Evolutionary conservation across 768 basidiomycete genomes (phyloP), one percentile per base, ranked within the genome.

Genomic region (Pleurotus giganteus): DNA sequence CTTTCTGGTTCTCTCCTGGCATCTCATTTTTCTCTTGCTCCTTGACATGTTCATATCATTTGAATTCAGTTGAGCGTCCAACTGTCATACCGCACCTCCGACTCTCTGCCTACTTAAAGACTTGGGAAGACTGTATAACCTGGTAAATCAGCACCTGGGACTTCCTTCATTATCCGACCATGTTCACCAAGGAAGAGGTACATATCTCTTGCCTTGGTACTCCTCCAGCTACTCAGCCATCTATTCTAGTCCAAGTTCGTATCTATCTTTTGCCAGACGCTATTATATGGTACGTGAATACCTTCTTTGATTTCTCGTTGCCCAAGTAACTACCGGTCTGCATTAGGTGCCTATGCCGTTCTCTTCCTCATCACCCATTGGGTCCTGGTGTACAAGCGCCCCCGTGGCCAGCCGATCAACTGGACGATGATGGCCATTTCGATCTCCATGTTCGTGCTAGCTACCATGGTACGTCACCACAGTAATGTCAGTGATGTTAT

Each of bases 401-500:
- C 64, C 13, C 50, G 47, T 3, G 65, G 61, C n/a, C 62, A 62
- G 24, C 61, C 64, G 13, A 32, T 69, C 11, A 65, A 67, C 56
- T 66, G 66, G 53, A 56, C 63, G 6, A 72, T 75, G 69, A 53
- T 73, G 3, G 54, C 46, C 9, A 65, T 68, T 26, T 64, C 71
- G 4, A 53, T 70, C 23, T 58, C 64, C 36, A 71, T 73, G 66
- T 68, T 69, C 47, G 55, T 62, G 39, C 56, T 73, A 13, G 66
- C 69, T 21, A 68, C 69, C 26, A 67, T 68, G 60, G 71, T 69
- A 28, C 26, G 66, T 42, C 13, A 13, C 11, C 39, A 29, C 19
- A 26, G 15, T 28, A 9, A 24, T 13, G 17, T 19, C 29, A 46
- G 9, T 21, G 13, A 3, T 4, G 19, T 36, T 2, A 45, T 34